Percentiles rank a stretch among this genome's conserved stretches.
phyloP scores from a whole-genome alignment of 768 basidiomycete genomes.

The Amanita muscaria region DNA sequence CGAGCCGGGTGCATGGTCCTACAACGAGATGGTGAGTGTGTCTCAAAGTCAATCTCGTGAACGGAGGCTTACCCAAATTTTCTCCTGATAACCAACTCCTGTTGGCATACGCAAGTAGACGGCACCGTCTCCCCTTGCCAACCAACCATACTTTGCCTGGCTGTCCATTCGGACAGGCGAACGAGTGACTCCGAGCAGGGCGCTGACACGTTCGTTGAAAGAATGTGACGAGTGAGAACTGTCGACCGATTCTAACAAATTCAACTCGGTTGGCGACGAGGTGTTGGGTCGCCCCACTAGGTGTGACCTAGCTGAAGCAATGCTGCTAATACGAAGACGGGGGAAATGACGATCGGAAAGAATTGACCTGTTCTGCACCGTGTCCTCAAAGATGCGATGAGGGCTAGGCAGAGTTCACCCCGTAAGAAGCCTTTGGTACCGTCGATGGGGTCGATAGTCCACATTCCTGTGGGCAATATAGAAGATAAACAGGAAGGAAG shows the following conservation, averaged over 20 bases:
- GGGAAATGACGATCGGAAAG: neutral
- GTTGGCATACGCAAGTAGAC: conserved; percentile 77
- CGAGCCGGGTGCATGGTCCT: conserved; percentile 89
- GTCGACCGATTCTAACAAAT: conserved; percentile 89
- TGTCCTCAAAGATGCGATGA: conserved; percentile 81
- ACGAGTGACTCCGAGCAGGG: conserved; percentile 53
- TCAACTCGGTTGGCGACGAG: conserved; percentile 40
- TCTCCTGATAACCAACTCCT: conserved; percentile 74
- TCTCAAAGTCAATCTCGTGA: neutral
- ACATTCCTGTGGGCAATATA: conserved; percentile 51
- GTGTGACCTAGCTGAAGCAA: conserved; percentile 33
- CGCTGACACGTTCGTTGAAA: too few species aligned
- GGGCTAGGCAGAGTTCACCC: conserved; percentile 81
- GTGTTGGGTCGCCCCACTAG: conserved; percentile 40
- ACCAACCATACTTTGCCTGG: too few species aligned
- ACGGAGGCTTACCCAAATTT: conserved; percentile 74
- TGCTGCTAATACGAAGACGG: neutral
- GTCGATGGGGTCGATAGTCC: conserved; percentile 87
- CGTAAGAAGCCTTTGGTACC: too few species aligned
- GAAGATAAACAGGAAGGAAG: conserved; percentile 4
- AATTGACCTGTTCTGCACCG: conserved; percentile 65
- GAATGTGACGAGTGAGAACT: too few species aligned
- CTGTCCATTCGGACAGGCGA: conserved; percentile 56
- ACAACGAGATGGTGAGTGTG: neutral
- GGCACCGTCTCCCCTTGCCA: conserved; percentile 85